Percentiles rank a stretch among this genome's conserved stretches.
Conservation (phyloP, 441 rosid species). For the Croton laevigatus region DNA sequence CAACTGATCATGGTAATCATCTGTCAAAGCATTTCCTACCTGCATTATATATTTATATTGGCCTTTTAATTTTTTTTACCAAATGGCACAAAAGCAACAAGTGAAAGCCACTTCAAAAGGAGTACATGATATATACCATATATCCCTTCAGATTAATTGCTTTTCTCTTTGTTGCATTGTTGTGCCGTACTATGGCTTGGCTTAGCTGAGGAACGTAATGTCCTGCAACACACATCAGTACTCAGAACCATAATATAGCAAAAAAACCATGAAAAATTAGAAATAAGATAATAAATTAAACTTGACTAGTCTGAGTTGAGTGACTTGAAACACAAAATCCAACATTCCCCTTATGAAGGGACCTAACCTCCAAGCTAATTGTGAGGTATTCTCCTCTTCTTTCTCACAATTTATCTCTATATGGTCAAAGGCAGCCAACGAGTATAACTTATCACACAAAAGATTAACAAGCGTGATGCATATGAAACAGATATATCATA, state of each 20-base stretch:
- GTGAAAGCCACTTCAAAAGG: constrained; percentile 10
- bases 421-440: background rate
- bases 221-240: constrained; percentile 43
- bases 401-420: too few species aligned
- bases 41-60: constrained; percentile 40
- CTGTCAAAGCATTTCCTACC: constrained; percentile 92
- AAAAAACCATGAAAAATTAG: background rate
- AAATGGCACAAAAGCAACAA: background rate
- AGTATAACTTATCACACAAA: background rate
- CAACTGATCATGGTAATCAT: constrained; percentile 73
- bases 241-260: background rate
- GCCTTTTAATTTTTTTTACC: constrained; percentile 38
- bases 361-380: background rate
- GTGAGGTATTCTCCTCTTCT: background rate
- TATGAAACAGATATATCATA: background rate
- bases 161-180: constrained; percentile 38
- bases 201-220: constrained; percentile 98
- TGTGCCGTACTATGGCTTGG: constrained; percentile 62
- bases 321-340: background rate
- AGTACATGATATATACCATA: constrained; percentile 51
- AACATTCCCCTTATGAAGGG: too few species aligned
- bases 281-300: background rate
- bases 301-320: background rate
- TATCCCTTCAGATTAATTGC: constrained; percentile 79
- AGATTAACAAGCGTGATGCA: background rate